Evolutionary conservation across 495 filamentous ascomycete species (phyloP).

Genomic region (Apodospora peruviana): DNA sequence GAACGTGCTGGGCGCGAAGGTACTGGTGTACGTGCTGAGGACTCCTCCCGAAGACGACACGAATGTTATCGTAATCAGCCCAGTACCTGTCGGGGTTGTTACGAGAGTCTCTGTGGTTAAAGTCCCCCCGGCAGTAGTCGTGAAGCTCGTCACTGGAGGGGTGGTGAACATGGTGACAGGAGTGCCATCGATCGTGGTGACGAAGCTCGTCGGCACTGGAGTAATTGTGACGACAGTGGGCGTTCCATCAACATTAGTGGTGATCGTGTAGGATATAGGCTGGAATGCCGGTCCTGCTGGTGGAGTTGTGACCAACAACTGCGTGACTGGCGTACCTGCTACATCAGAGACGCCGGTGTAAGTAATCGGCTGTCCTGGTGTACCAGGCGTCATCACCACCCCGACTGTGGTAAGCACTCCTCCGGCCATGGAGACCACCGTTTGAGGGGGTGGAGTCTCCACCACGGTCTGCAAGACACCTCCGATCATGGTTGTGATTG

Average conservation of each 20-base stretch:
- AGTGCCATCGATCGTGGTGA: conserved; percentile 22
- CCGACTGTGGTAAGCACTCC: conserved; percentile 9
- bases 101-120: conserved; percentile 16
- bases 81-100: conserved; percentile 23
- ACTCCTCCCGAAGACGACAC: conserved; percentile 17
- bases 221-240: conserved; percentile 18
- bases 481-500: conserved; percentile 7
- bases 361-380: conserved; percentile 11
- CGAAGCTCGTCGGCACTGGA: conserved; percentile 17
- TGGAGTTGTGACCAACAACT: conserved; percentile 16
- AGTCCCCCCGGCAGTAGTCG: conserved; percentile 21
- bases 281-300: conserved; percentile 8
- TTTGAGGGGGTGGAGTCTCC: conserved; percentile 16
- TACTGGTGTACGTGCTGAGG: conserved; percentile 23
- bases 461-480: conserved; percentile 14
- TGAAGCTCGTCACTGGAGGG: conserved; percentile 21
- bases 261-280: conserved; percentile 18
- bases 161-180: conserved; percentile 20
- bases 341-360: conserved; percentile 13
- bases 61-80: conserved; percentile 22
- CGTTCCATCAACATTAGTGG: conserved; percentile 20
- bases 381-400: conserved; percentile 4
- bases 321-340: conserved; percentile 17
- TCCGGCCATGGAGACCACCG: conserved; percentile 8
- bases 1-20: conserved; percentile 17